Conservation (phyloP, 1,139 yeast species). For the Entelexis paramagnoliae region DNA sequence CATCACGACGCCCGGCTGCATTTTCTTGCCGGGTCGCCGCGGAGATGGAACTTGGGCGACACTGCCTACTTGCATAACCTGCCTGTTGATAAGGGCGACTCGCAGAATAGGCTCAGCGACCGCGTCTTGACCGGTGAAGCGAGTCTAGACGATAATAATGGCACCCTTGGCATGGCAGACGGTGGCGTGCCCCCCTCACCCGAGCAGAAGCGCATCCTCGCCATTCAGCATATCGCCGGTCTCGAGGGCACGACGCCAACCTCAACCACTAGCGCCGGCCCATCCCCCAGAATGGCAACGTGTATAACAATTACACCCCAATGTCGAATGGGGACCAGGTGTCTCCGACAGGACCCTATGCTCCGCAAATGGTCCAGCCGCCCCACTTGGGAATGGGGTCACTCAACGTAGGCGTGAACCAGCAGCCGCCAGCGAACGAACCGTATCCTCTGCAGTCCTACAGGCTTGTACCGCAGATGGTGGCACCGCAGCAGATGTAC, state of each 20-base stretch:
- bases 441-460: neutral
- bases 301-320: neutral
- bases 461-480: neutral
- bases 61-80: neutral
- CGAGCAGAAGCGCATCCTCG: neutral
- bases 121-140: neutral
- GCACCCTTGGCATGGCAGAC: neutral
- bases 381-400: neutral
- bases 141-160: neutral
- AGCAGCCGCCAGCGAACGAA: neutral
- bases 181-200: neutral
- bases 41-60: neutral
- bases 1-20: constrained; percentile 25
- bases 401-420: neutral
- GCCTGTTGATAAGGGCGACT: neutral
- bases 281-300: neutral
- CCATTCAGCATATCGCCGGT: neutral
- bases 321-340: neutral
- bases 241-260: neutral
- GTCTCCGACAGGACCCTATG: neutral
- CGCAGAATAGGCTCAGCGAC: neutral
- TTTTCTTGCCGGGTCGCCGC: constrained; percentile 6
- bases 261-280: neutral
- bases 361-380: neutral
- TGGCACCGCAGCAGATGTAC: neutral